Percentiles rank a stretch among this genome's conserved stretches.
phyloP scores from a whole-genome alignment of 305 asterid genomes.

The Fraxinus sp. region DNA sequence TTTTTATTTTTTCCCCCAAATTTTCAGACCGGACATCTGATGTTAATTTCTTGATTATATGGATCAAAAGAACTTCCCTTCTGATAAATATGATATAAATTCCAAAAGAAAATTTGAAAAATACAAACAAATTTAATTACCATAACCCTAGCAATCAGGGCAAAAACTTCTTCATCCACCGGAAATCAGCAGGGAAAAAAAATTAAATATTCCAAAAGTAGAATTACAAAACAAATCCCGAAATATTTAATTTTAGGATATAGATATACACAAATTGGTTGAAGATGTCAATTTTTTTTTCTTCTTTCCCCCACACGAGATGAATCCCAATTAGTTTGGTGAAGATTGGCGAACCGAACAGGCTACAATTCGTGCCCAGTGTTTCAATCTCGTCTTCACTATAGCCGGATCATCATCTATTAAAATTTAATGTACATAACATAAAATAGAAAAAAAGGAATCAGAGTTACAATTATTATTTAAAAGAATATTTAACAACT shows the following conservation, averaged over 20 bases:
- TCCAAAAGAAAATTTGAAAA: background rate
- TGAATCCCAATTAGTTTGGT: constrained; percentile 28
- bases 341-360: constrained; percentile 54
- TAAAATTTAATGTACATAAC: background rate
- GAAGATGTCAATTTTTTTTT: constrained; percentile 9
- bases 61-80: background rate
- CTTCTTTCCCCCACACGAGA: background rate
- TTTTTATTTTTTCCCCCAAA: background rate
- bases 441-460: background rate
- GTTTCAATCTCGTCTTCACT: constrained; percentile 58
- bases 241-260: background rate
- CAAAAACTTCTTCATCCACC: constrained; percentile 23
- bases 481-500: background rate
- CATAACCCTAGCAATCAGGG: constrained; percentile 25
- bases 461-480: background rate
- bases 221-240: constrained; percentile 13
- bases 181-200: constrained; percentile 17
- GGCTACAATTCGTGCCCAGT: constrained; percentile 87
- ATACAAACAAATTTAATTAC: constrained; percentile 13
- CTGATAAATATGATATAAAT: background rate
- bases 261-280: background rate
- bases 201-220: background rate
- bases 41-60: background rate
- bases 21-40: background rate
- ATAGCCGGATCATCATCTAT: constrained; percentile 59